Conservation (phyloP, 768 basidiomycete species). For the Lactarius hatsudake region DNA sequence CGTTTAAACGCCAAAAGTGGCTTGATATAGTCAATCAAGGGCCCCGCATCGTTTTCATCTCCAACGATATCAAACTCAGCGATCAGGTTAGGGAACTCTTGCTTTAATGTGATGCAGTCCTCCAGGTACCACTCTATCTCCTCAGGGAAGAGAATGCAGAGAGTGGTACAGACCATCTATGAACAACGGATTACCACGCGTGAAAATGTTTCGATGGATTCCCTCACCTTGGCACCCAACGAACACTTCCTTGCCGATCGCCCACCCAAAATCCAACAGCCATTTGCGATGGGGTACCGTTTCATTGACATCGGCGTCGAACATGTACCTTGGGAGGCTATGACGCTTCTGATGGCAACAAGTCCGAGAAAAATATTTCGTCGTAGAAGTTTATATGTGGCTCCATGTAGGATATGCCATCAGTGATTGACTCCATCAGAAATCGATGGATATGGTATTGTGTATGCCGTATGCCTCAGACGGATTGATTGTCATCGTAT, state of each 20-base stretch:
- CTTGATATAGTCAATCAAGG: conserved; percentile 61
- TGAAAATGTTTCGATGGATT: background rate
- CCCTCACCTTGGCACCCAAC: conserved; percentile 60
- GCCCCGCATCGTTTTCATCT: conserved; percentile 58
- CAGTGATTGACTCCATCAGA: conserved; percentile 57
- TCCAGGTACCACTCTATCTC: conserved; percentile 65
- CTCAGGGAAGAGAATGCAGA: conserved; percentile 53
- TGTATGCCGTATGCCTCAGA: conserved; percentile 70
- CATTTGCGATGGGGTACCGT: conserved; percentile 59
- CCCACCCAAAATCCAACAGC: conserved; percentile 51
- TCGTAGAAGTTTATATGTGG: conserved; percentile 60
- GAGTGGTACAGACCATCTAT: conserved; percentile 72
- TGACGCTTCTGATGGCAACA: background rate
- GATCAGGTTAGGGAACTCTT: conserved; percentile 70
- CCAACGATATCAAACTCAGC: conserved; percentile 86
- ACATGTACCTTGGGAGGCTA: conserved; percentile 46
- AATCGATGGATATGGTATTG: conserved; percentile 56
- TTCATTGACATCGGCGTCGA: conserved; percentile 53
- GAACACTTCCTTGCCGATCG: conserved; percentile 57
- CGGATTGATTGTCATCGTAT: conserved; percentile 63
- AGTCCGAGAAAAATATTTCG: conserved; percentile 35
- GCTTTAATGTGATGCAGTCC: conserved; percentile 71
- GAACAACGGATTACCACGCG: background rate
- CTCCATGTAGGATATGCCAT: conserved; percentile 73
- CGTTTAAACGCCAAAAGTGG: conserved; percentile 57